Base-by-base conservation (phyloP, 2,329 filamentous ascomycete genomes). In the Diaporthe eres region DNA sequence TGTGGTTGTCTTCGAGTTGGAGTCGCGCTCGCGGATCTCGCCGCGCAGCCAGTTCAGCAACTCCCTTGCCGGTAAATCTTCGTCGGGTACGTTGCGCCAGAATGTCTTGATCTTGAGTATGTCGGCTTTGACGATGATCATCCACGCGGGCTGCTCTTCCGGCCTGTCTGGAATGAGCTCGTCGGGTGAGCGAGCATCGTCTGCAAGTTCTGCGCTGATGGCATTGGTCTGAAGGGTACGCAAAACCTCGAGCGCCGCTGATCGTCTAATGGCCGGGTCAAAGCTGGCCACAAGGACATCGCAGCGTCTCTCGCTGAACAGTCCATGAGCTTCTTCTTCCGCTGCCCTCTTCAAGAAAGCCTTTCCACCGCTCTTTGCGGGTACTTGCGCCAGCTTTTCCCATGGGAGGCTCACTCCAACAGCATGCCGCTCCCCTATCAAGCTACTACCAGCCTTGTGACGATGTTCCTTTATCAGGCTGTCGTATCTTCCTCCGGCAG, bases 401-500 rank as follows among this genome's bases (percentile, higher is more conserved):
- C 96, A 97, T 34, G 94, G 94, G 55, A 98, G 87, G 81, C 95
- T 97, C 82, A 98, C 96, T 1, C 97, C 97, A 15, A 98, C 97
- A 7, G 95, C 96, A 81, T 97, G 95, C 28, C 92, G 91, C 80
- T 93, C 92, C 34, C 88, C 89, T 22, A 75, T 34, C 61, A 75
- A 63, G 71, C 76, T 72, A 17, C 68, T 73, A 55, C 91, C 88
- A 57, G 92, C 90, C 78, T 92, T 93, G 7, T 94, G 94, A 12
- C 93, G 91, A 81, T 97, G 94, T 77, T 97, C 94, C 82, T 92
- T 92, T 78, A 99, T 96, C 28, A 99, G 86, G 65, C 92, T 92
- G 82, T 99, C 97, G 82, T 99, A 99, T 67, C 97, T 92, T 3
- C 97, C 97, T 70, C 97, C 97, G 44, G 96, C 97, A 8, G 96